These are phyloP conservation scores for Leonotis leonurus DNA, from an alignment of 257 asterid species.

Conservation along the genomic window DNA sequence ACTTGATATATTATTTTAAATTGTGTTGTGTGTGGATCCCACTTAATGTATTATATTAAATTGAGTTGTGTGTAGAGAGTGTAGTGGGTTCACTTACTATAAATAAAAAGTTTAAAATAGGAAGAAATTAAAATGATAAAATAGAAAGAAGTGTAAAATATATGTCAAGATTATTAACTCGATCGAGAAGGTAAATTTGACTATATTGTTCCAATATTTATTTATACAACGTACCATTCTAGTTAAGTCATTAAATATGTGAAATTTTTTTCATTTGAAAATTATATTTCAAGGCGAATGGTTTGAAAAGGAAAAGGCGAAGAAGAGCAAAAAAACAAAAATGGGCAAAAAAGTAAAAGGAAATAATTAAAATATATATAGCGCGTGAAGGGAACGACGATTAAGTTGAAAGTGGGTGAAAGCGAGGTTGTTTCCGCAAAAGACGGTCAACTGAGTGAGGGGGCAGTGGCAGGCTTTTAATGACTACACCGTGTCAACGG, in stretches of 20 bases:
- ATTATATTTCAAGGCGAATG: too few species aligned
- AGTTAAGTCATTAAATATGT: neutral
- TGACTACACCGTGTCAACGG: slow-evolving; percentile 36
- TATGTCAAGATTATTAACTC: neutral
- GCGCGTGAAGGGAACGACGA: neutral
- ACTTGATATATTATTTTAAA: too few species aligned
- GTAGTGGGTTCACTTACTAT: too few species aligned
- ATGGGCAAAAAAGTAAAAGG: neutral
- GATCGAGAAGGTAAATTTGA: neutral
- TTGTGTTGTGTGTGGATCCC: too few species aligned
- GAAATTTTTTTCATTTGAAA: neutral
- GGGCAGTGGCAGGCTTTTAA: slow-evolving; percentile 16
- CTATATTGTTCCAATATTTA: neutral
- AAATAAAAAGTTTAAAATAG: too few species aligned
- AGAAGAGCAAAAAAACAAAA: neutral
- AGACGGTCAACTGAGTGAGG: slow-evolving; percentile 3
- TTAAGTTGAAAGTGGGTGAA: slow-evolving; percentile 19
- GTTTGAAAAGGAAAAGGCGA: neutral
- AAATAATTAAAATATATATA: neutral
- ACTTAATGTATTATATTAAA: too few species aligned
- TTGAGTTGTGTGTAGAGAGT: too few species aligned
- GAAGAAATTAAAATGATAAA: too few species aligned
- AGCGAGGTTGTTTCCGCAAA: neutral
- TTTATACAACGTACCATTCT: neutral
- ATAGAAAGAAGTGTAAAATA: neutral